Conservation (phyloP, 192 early-diverging fungal species). For the Coemansia sp. region DNA sequence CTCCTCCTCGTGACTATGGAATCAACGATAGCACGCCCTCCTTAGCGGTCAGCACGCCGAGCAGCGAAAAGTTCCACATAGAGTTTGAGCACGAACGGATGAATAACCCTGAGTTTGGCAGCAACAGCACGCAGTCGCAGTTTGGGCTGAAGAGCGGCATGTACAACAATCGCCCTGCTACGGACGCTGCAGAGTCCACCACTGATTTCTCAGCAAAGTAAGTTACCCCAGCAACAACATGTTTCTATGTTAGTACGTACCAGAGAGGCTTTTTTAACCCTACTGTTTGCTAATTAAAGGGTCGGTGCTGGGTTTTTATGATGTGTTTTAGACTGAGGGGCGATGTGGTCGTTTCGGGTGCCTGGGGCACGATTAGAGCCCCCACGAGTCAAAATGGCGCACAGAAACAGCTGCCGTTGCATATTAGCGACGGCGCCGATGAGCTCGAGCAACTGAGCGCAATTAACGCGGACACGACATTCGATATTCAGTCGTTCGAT, state of each 20-base stretch:
- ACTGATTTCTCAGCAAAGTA: conserved; percentile 44
- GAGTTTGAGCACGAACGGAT: conserved; percentile 32
- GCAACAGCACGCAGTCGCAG: conserved; percentile 34
- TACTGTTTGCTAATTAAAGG: neutral
- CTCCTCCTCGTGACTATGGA: conserved; percentile 15
- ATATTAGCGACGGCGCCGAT: neutral
- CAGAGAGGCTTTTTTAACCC: neutral
- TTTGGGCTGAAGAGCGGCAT: conserved; percentile 43
- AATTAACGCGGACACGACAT: conserved; percentile 24
- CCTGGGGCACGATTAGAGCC: conserved; percentile 30
- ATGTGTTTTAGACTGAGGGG: conserved; percentile 35
- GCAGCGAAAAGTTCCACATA: conserved; percentile 30
- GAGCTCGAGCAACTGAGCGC: neutral
- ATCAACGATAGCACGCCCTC: conserved; percentile 33
- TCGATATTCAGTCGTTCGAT: conserved; percentile 34
- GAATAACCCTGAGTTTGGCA: conserved; percentile 10
- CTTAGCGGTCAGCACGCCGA: conserved; percentile 27
- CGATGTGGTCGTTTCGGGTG: conserved; percentile 34
- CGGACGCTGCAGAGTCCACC: conserved; percentile 5
- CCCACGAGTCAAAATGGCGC: conserved; percentile 1
- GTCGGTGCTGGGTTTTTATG: neutral
- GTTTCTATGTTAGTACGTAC: neutral
- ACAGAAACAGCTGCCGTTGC: neutral
- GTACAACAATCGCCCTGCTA: conserved; percentile 17
- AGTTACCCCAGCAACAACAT: conserved; percentile 7